These are phyloP conservation scores for Lecanicillium sp. DNA, from an alignment of 2,329 filamentous ascomycete genomes.

Conservation along the genomic window DNA sequence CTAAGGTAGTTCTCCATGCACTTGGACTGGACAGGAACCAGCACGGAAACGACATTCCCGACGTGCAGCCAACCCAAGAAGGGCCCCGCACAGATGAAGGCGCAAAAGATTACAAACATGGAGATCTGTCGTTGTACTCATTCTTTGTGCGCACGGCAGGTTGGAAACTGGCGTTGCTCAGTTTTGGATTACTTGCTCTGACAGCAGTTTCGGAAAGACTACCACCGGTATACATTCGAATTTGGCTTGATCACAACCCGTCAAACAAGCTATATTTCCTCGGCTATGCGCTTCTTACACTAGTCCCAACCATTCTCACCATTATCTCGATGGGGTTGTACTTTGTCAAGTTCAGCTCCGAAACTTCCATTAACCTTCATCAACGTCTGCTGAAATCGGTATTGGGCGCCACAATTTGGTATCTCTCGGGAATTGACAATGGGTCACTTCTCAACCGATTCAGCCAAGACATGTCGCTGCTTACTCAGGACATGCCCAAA, in stretches of 20 bases:
- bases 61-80: neutral
- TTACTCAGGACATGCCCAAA: slow-evolving; percentile 20
- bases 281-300: neutral
- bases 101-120: neutral
- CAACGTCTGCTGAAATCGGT: neutral
- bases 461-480: slow-evolving; percentile 22
- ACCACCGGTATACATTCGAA: neutral
- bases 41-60: neutral
- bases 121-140: neutral
- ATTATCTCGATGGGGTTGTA: neutral
- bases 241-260: slow-evolving; percentile 13
- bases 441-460: slow-evolving; percentile 20
- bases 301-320: neutral
- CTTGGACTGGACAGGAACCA: neutral
- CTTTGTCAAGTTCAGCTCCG: neutral
- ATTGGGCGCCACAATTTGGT: slow-evolving; percentile 13
- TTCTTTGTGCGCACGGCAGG: neutral
- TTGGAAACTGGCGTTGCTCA: neutral
- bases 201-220: neutral
- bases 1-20: too few species aligned
- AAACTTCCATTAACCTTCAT: neutral
- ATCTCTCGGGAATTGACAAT: slow-evolving; percentile 20
- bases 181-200: neutral
- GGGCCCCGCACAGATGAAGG: neutral
- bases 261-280: slow-evolving; percentile 6